These are phyloP conservation scores for Colletotrichum tofieldiae DNA, from an alignment of 2,329 filamentous ascomycete species.

Conservation along the genomic window DNA sequence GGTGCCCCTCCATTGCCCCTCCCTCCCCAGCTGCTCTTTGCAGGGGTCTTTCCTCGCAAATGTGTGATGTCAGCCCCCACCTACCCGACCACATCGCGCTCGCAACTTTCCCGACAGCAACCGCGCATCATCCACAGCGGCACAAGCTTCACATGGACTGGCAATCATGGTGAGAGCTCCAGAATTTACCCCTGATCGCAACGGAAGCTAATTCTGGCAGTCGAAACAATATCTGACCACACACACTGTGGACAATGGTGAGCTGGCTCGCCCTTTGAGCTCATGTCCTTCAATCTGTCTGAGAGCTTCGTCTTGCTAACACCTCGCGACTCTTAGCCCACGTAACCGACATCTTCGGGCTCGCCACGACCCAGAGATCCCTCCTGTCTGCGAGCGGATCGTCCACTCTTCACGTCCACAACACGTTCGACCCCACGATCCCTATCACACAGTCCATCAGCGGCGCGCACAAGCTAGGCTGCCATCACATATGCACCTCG, in stretches of 20 bases:
- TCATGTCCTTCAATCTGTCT: background rate
- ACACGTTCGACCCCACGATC: slow-evolving; percentile 79
- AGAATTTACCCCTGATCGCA: background rate
- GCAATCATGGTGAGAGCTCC: slow-evolving; percentile 56
- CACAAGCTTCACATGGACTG: slow-evolving; percentile 52
- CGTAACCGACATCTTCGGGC: slow-evolving; percentile 85
- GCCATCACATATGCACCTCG: slow-evolving; percentile 86
- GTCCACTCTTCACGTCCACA: slow-evolving; percentile 85
- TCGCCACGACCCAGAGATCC: slow-evolving; percentile 81
- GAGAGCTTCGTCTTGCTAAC: slow-evolving; percentile 10
- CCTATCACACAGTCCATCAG: slow-evolving; percentile 85
- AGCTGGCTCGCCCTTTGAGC: slow-evolving; percentile 47
- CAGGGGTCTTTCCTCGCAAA: slow-evolving; percentile 33
- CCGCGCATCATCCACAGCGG: slow-evolving; percentile 44
- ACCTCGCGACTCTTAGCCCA: slow-evolving; percentile 71
- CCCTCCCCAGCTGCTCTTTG: slow-evolving; percentile 11
- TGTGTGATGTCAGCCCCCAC: slow-evolving; percentile 44
- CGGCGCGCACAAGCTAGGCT: slow-evolving; percentile 88
- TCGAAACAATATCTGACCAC: slow-evolving; percentile 98
- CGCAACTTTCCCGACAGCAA: slow-evolving; percentile 39
- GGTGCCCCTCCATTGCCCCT: slow-evolving; percentile 40
- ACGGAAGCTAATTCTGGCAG: slow-evolving; percentile 62
- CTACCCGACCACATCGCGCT: slow-evolving; percentile 32
- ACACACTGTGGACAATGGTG: slow-evolving; percentile 90
- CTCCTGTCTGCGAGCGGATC: slow-evolving; percentile 90